These are phyloP conservation scores for Colletotrichum musae DNA, from an alignment of 2,329 filamentous ascomycete species.

Conservation along the genomic window DNA sequence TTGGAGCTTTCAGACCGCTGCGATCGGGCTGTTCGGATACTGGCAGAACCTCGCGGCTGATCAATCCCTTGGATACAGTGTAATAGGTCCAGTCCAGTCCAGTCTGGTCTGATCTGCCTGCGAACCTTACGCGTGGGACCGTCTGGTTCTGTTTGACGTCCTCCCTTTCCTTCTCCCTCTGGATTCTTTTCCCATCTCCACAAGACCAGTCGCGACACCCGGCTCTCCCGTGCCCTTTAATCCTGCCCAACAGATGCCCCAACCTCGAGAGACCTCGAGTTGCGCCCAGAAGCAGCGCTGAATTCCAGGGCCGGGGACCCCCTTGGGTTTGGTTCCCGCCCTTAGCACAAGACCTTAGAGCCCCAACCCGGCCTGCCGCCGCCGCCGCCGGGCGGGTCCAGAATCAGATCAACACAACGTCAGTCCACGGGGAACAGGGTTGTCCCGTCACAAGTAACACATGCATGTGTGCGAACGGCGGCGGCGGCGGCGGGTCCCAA, in stretches of 20 bases:
- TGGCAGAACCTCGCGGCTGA: conserved; percentile 18
- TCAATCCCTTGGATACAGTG: neutral
- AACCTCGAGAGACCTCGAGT: conserved; percentile 30
- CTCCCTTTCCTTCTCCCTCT: conserved; percentile 40
- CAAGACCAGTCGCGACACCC: conserved; percentile 22
- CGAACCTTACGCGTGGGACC: neutral
- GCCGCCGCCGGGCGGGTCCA: conserved; percentile 31
- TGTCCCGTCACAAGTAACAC: neutral
- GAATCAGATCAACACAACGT: conserved; percentile 4
- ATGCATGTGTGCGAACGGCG: conserved; percentile 12
- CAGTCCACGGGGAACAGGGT: conserved; percentile 12
- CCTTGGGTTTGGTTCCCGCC: conserved; percentile 21
- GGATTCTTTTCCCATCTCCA: conserved; percentile 32
- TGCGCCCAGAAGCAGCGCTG: conserved; percentile 28
- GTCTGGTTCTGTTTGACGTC: conserved; percentile 6
- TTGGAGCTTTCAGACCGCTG: too few relatives aligned
- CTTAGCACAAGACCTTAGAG: conserved; percentile 10
- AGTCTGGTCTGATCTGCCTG: conserved; percentile 4
- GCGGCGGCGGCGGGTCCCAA: neutral
- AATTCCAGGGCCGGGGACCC: conserved; percentile 29
- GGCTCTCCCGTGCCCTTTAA: conserved; percentile 32
- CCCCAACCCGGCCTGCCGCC: conserved; percentile 12
- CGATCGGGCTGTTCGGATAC: conserved; percentile 8
- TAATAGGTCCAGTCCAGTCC: conserved; percentile 2
- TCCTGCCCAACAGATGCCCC: conserved; percentile 36